phyloP scores from a whole-genome alignment of 2,329 filamentous ascomycete genomes.

The Aspergillus fumigatus region DNA sequence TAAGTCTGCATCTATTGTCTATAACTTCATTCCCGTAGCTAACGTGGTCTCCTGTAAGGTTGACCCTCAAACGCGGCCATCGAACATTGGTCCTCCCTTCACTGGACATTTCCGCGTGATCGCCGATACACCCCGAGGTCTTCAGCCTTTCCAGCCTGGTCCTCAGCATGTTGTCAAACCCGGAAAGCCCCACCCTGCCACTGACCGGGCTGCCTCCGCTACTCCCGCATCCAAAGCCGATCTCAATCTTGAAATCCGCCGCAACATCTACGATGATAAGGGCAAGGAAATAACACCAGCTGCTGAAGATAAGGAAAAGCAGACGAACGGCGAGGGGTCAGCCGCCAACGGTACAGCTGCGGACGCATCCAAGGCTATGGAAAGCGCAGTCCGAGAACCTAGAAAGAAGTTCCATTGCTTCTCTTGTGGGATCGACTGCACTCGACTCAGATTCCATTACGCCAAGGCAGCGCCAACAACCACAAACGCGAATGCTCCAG shows the following conservation, averaged over 20 bases:
- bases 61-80: conserved; percentile 90
- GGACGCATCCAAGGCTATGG: conserved; percentile 62
- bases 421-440: conserved; percentile 89
- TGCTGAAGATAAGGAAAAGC: conserved; percentile 61
- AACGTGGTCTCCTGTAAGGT: conserved; percentile 55
- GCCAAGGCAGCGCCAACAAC: conserved; percentile 58
- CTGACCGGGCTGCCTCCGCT: conserved; percentile 65
- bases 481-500: conserved; percentile 50
- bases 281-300: conserved; percentile 75
- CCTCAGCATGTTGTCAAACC: conserved; percentile 64
- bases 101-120: conserved; percentile 96
- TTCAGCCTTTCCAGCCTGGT: conserved; percentile 92
- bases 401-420: conserved; percentile 74
- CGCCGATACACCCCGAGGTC: conserved; percentile 87
- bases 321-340: conserved; percentile 65
- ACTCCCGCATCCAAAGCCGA: conserved; percentile 68
- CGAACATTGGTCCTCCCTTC: conserved; percentile 91
- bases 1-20: conserved; percentile 40
- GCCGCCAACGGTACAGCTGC: conserved; percentile 59
- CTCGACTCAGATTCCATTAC: conserved; percentile 65
- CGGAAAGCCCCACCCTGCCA: conserved; percentile 60
- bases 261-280: conserved; percentile 92
- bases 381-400: conserved; percentile 56
- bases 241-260: conserved; percentile 84
- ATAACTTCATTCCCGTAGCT: conserved; percentile 2